These are phyloP conservation scores for Sugiyamaella lignohabitans DNA, from an alignment of 805 yeast species.

Conservation along the genomic window DNA sequence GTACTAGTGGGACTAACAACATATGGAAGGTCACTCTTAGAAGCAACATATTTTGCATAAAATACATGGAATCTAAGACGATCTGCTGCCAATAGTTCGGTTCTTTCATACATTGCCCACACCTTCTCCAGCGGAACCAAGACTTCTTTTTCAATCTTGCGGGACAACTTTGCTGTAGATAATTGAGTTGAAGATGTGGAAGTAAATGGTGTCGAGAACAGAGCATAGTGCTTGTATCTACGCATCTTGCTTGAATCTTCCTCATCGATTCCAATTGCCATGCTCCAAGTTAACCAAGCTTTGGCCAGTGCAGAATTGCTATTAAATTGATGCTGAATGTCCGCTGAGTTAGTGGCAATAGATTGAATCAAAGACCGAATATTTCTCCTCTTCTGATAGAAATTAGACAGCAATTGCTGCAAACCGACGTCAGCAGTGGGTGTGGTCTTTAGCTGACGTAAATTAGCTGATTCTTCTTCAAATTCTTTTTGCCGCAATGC, in stretches of 20 bases:
- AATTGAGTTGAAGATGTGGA: slow-evolving; percentile 14
- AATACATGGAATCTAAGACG: slow-evolving; percentile 17
- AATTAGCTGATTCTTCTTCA: slow-evolving; percentile 11
- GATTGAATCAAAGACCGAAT: slow-evolving; percentile 13
- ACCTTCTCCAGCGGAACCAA: slow-evolving; percentile 15
- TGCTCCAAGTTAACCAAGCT: slow-evolving; percentile 18
- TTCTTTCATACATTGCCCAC: slow-evolving; percentile 18
- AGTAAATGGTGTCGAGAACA: slow-evolving; percentile 16
- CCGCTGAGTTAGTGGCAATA: slow-evolving; percentile 10
- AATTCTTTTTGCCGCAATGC: background rate
- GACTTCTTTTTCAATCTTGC: slow-evolving; percentile 17
- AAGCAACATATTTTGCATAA: slow-evolving; percentile 18
- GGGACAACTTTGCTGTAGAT: slow-evolving; percentile 14
- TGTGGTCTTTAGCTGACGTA: slow-evolving; percentile 5
- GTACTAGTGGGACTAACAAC: background rate
- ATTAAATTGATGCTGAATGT: slow-evolving; percentile 18
- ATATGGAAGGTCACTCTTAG: slow-evolving; percentile 8
- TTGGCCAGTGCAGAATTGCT: slow-evolving; percentile 16
- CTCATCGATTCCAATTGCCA: slow-evolving; percentile 8
- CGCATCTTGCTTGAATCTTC: slow-evolving; percentile 5
- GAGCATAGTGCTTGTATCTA: slow-evolving; percentile 15
- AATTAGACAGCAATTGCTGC: slow-evolving; percentile 12
- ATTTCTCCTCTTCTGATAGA: slow-evolving; percentile 11
- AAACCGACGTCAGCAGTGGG: slow-evolving; percentile 13
- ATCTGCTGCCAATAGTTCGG: slow-evolving; percentile 13